Evolutionary conservation across 352 stramenopile genomes (phyloP).

Genomic region (Salisapilia sapeloensis): DNA sequence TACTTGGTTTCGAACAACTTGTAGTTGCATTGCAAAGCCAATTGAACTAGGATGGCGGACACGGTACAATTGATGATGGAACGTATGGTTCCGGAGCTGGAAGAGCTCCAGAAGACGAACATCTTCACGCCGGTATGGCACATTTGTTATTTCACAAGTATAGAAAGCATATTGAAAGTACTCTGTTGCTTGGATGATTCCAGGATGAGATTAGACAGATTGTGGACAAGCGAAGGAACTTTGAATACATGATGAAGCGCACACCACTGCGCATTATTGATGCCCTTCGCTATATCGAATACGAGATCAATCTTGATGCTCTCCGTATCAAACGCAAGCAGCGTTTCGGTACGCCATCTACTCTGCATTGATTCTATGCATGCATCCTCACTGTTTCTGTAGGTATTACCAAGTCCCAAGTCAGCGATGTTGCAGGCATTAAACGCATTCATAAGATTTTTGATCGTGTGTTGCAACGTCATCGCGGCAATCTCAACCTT

Average conservation of each 20-base stretch:
- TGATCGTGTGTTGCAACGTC: slow-evolving; percentile 75
- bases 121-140: slow-evolving; percentile 44
- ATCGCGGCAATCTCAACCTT: slow-evolving; percentile 75
- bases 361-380: neutral
- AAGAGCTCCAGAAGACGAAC: slow-evolving; percentile 80
- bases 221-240: slow-evolving; percentile 75
- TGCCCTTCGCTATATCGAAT: slow-evolving; percentile 87
- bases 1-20: too few species aligned
- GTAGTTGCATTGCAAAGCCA: too few species aligned
- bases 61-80: slow-evolving; percentile 87
- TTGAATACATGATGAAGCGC: slow-evolving; percentile 86
- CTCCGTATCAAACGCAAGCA: slow-evolving; percentile 74
- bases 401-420: slow-evolving; percentile 39
- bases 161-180: too few species aligned
- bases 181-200: too few species aligned
- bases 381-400: too few species aligned
- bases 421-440: slow-evolving; percentile 54
- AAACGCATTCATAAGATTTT: slow-evolving; percentile 76
- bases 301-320: slow-evolving; percentile 85
- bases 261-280: slow-evolving; percentile 83
- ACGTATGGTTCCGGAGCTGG: slow-evolving; percentile 88
- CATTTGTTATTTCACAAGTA: too few species aligned
- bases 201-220: slow-evolving; percentile 83
- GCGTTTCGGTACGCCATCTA: slow-evolving; percentile 13
- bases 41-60: slow-evolving; percentile 78